Base-by-base conservation (phyloP, 768 basidiomycete genomes). In the Leucocoprinus leucothites region DNA sequence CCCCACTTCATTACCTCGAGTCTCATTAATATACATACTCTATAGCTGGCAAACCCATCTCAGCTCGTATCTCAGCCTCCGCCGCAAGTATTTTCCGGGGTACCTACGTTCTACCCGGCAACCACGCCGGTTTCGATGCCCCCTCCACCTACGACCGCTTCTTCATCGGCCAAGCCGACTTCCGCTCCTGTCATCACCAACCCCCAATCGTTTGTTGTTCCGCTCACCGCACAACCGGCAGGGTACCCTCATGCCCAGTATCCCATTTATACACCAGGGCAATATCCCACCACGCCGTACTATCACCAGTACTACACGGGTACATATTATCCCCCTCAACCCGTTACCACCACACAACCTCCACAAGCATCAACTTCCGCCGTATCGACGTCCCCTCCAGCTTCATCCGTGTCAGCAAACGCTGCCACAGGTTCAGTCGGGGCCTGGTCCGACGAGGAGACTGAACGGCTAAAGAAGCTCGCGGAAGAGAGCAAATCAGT, bases 391-490 rank as follows among this genome's bases (percentile, higher is more conserved):
- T 34, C 57, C 24, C 24, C 63, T 21, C 43, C 65, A 35, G 36
- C 61, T 46, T 24, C 63, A 51, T 57, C 60, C 11, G 53, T 64
- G 19, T 60, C 62, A 25, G 57, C 71, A 14, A 53, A 66, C 22
- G 58, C 59, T 51, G 38, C 64, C 57, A 40, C 64, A 18, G 57
- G 58, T 16, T 55, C 60, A 60, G 58, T 56, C 48, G 89, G 88
- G 0, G 76, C 86, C 6, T 92, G 90, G 91, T 81, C 86, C 2
- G 86, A 89, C 6, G 87, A 87, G 56, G 91, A 93, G 64, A 81
- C 80, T 0, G 86, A 88, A 58, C 77, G 81, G 38, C 64, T 93
- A 56, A 85, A 78, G 66, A 81, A 76, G 50, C 64, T 92, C 19
- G 84, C 86, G 0, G 90, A 91, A 58, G 82, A 89, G 50, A 84